Percentiles rank a stretch among this genome's conserved stretches.
Evolutionary conservation across 306 rosid species (phyloP).

Genomic region (Glycine soja): DNA sequence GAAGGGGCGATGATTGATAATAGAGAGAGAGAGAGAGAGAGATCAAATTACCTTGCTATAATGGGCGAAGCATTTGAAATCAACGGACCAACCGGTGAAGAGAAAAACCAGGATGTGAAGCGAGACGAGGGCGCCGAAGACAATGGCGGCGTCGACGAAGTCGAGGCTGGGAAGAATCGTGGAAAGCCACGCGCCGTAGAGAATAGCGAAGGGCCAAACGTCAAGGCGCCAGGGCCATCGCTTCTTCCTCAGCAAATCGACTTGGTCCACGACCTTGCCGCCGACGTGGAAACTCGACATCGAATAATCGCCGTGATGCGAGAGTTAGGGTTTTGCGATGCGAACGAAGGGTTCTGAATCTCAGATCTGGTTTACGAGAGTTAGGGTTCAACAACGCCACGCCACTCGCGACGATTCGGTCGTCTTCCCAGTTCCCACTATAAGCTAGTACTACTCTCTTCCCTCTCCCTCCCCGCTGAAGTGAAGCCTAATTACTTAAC

Average conservation of each 20-base stretch:
- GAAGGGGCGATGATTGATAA: neutral
- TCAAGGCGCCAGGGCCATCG: slow-evolving; percentile 77
- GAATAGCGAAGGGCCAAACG: slow-evolving; percentile 74
- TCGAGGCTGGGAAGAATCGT: slow-evolving; percentile 77
- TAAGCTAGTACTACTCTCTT: neutral
- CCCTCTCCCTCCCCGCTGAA: neutral
- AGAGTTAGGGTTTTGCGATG: slow-evolving; percentile 30
- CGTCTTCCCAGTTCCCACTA: slow-evolving; percentile 18
- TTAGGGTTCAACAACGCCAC: slow-evolving; percentile 5
- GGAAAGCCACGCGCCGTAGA: slow-evolving; percentile 65
- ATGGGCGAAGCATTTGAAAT: slow-evolving; percentile 83
- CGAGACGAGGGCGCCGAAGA: slow-evolving; percentile 69
- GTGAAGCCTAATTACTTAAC: neutral
- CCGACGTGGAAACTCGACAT: slow-evolving; percentile 86
- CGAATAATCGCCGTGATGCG: slow-evolving; percentile 18
- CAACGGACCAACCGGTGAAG: slow-evolving; percentile 95
- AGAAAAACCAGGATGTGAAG: slow-evolving; percentile 81
- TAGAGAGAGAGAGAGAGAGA: neutral
- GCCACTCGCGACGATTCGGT: slow-evolving; percentile 34
- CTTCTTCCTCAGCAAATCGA: slow-evolving; percentile 81
- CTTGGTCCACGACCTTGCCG: slow-evolving; percentile 91
- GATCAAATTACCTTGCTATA: slow-evolving; percentile 64
- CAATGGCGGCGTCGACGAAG: slow-evolving; percentile 72
- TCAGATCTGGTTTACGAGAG: slow-evolving; percentile 41
- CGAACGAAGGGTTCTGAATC: neutral